phyloP scores from a whole-genome alignment of 1,284 basidiomycete species.

The Apiotrichum montevideense region DNA sequence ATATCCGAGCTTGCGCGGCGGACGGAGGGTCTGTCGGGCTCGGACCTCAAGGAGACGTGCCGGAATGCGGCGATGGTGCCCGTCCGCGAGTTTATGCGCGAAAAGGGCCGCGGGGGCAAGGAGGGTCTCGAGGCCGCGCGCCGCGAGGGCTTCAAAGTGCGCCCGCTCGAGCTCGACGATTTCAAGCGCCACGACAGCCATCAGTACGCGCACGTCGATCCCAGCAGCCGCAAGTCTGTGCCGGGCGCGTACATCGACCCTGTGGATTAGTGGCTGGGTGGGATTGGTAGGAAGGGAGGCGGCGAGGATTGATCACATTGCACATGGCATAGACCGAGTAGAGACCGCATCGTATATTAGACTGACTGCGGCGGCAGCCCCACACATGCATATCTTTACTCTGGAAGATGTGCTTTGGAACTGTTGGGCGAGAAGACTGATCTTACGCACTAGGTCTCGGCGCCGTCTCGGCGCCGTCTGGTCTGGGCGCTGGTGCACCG shows the following conservation, averaged over 20 bases:
- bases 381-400: too few species aligned
- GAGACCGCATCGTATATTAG: too few species aligned
- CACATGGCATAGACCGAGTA: too few species aligned
- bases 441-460: too few species aligned
- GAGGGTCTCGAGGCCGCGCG: conserved; percentile 45
- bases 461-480: too few species aligned
- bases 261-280: neutral
- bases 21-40: conserved; percentile 78
- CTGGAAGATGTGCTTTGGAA: too few species aligned
- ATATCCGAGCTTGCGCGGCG: conserved; percentile 62
- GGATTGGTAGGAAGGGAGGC: neutral
- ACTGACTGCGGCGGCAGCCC: too few species aligned
- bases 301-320: neutral
- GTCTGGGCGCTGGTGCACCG: too few species aligned
- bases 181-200: conserved; percentile 60
- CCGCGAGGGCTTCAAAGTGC: conserved; percentile 64
- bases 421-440: too few species aligned
- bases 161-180: conserved; percentile 63
- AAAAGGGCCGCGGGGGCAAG: conserved; percentile 48
- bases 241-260: conserved; percentile 5
- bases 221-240: neutral
- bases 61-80: conserved; percentile 87
- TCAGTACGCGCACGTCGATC: conserved; percentile 19
- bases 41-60: conserved; percentile 91
- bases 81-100: conserved; percentile 75